Conservation (phyloP, 2,329 filamentous ascomycete species). For the Neonectria ditissima region DNA sequence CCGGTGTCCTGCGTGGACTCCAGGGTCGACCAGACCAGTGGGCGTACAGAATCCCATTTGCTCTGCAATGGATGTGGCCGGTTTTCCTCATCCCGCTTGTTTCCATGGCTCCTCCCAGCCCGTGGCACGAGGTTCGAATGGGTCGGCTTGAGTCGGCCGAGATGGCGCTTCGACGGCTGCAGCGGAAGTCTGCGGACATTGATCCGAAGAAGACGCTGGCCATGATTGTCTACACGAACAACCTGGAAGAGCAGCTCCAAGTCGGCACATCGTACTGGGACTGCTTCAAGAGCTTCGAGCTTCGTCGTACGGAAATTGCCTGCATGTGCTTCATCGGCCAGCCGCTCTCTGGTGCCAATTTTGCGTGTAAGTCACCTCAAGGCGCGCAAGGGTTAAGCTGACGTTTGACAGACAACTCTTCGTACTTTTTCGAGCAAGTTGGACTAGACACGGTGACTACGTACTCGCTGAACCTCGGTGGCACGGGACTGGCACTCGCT, state of each 20-base stretch:
- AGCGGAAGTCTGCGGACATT: constrained; percentile 41
- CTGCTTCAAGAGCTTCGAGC: constrained; percentile 57
- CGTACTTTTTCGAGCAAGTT: constrained; percentile 56
- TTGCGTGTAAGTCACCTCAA: constrained; percentile 43
- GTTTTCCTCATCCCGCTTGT: constrained; percentile 54
- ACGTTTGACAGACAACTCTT: constrained; percentile 48
- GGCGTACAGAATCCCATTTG: constrained; percentile 61
- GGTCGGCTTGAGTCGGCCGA: constrained; percentile 50
- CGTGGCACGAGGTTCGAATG: constrained; percentile 57
- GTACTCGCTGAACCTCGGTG: constrained; percentile 54
- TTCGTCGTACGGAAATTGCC: constrained; percentile 54
- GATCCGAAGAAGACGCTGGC: constrained; percentile 53
- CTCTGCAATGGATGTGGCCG: constrained; percentile 62
- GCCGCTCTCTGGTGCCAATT: constrained; percentile 49
- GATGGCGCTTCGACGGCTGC: constrained; percentile 49
- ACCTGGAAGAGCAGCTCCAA: constrained; percentile 52
- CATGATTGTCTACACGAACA: constrained; percentile 57
- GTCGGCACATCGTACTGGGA: constrained; percentile 55
- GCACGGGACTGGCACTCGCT: constrained; percentile 54
- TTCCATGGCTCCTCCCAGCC: constrained; percentile 60
- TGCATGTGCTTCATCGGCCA: constrained; percentile 52
- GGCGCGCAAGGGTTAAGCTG: background rate
- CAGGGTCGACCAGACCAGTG: constrained; percentile 50
- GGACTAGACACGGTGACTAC: constrained; percentile 47
- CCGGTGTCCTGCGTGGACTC: constrained; percentile 45